These are phyloP conservation scores for Sideroxylon spinosum DNA, from an alignment of 179 eudicot genomes.

Conservation along the genomic window DNA sequence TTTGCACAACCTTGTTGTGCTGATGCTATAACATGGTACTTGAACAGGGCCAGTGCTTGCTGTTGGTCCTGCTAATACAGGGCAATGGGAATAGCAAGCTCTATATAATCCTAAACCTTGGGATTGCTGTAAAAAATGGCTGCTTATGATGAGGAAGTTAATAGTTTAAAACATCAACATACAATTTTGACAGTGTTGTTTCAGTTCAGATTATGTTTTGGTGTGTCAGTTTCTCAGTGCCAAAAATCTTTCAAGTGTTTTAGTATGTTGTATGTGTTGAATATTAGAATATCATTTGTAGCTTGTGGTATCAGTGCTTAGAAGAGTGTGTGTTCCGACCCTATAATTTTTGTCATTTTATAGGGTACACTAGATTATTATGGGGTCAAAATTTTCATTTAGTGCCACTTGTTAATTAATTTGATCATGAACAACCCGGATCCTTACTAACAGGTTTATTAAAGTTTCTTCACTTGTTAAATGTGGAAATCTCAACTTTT, in stretches of 20 bases:
- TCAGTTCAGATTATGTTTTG: background rate
- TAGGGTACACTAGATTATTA: too few relatives aligned
- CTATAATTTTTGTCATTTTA: too few relatives aligned
- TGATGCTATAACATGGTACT: background rate
- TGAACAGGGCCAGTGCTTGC: background rate
- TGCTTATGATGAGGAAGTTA: background rate
- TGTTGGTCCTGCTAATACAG: background rate
- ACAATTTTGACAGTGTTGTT: background rate
- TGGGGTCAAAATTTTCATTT: too few relatives aligned
- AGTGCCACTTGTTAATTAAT: too few relatives aligned
- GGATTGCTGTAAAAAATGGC: slow-evolving; percentile 2
- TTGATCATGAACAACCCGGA: too few relatives aligned
- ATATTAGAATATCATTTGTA: background rate
- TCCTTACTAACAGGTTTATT: too few relatives aligned
- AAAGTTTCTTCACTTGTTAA: too few relatives aligned
- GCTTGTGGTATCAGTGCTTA: too few relatives aligned
- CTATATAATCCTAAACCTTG: background rate
- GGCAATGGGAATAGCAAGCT: background rate
- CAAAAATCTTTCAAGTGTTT: background rate
- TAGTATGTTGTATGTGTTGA: background rate
- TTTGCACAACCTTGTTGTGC: background rate
- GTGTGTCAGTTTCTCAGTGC: background rate
- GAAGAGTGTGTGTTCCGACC: too few relatives aligned
- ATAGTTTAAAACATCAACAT: background rate
- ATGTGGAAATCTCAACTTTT: too few relatives aligned